Evolutionary conservation across 2,329 filamentous ascomycete genomes (phyloP), one percentile per base, ranked within the genome.

Genomic region (Fusarium verticillioides): DNA sequence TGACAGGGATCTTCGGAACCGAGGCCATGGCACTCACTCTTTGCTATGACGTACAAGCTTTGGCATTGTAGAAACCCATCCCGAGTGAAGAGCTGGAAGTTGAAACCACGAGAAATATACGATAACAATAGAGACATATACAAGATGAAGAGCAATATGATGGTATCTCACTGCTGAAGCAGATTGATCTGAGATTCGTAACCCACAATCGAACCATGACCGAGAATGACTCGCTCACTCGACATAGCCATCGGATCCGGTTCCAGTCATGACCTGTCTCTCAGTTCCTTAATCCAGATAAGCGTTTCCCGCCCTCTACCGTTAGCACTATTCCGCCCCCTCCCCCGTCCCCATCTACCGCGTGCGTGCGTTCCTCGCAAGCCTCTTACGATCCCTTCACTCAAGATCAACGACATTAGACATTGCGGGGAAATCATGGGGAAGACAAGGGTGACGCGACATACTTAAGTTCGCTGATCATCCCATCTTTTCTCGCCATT

Each of bases 1-100:
- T 36, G 21, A 26, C 60, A 69, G 42, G 72, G 56, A 54, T 65
- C 43, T 46, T 75, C 74, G 74, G 74, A 75, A 74, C 74, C 74
- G 74, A 75, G 18, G 12, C 44, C 32, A 42, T 50, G 26, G 11
- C 34, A 30, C 4, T 26, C 16, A 26, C 8, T 21, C n/a, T 66
- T 32, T 30, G 16, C 21, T 26, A 60, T 62, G 59, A 66, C 63
- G 64, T 68, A 60, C 21, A 37, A 8, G 5, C 15, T 19, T 26
- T 30, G 28, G 19, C 36, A 23, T 26, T 34, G 28, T 16, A 9
- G 32, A 36, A 37, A 23, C 1, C 9, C 7, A 8, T 8, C 34
- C n/a, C n/a, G 10, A 21, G 34, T 23, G 7, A 40, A 5, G 19
- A 21, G n/a, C 32, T 23, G 58, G 28, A 1, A 15, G 9, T 23